phyloP scores from a whole-genome alignment of 768 basidiomycete genomes.

The Termitomyces sp. region DNA sequence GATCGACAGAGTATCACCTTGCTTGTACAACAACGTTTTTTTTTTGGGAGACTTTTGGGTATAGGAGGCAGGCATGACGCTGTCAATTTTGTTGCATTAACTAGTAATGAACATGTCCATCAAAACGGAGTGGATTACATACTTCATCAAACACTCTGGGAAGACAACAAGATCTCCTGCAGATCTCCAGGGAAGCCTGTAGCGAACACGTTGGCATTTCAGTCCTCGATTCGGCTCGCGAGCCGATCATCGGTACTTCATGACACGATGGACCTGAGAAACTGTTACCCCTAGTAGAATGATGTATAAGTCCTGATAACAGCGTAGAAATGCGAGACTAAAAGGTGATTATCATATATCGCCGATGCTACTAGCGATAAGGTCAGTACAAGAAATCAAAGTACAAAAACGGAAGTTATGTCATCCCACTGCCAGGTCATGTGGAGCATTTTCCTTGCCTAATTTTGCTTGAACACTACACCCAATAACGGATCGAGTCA shows the following conservation, averaged over 20 bases:
- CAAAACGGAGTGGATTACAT: background rate
- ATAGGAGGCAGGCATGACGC: background rate
- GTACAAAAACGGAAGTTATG: background rate
- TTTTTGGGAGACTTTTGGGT: background rate
- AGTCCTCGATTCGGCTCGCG: background rate
- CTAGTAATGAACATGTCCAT: background rate
- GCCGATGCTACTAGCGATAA: background rate
- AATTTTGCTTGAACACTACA: background rate
- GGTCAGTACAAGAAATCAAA: background rate
- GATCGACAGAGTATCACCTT: background rate
- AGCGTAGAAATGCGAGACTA: background rate
- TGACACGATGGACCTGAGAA: background rate
- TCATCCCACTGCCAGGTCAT: background rate
- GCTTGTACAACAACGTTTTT: background rate
- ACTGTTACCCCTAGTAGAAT: background rate
- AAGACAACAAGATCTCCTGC: background rate
- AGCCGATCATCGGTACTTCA: background rate
- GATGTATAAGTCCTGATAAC: background rate
- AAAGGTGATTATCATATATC: background rate
- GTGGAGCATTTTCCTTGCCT: background rate
- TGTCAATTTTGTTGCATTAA: background rate
- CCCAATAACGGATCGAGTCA: background rate
- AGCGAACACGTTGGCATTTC: background rate
- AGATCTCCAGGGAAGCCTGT: background rate
- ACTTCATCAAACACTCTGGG: background rate